Base-by-base conservation (phyloP, 306 rosid genomes). In the Prunus mume region DNA sequence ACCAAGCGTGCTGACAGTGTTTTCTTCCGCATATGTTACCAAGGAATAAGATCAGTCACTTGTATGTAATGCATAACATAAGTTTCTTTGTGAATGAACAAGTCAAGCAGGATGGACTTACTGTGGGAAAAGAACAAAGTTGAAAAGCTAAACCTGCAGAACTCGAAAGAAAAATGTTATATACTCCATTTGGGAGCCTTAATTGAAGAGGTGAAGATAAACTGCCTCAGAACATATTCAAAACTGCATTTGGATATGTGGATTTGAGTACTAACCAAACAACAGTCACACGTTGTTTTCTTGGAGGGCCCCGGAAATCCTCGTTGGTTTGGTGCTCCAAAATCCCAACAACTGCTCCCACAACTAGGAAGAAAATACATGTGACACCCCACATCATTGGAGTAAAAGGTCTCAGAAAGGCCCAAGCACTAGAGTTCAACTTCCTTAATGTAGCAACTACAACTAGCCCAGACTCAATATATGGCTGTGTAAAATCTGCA, bases 271-370 rank as follows among this genome's bases (percentile, higher is more conserved):
- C 78, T 58, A 45, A 77, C 85, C 81, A 76, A 24, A 76, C n/a
- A 62, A 76, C 72, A 5, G 81, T 5, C 38, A 66, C 74, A 34
- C 75, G 34, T 86, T 91, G 97, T 73, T 74, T 85, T 75, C 76
- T 88, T 1, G 94, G 93, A 71, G 89, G 87, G 66, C 97, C 97
- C 34, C 90, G 80, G 62, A 91, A 91, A 2, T 91, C 97, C 69
- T 88, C 90, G 34, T 91, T 91, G 25, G 81, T 83, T 70, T 90
- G 82, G 67, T 85, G 92, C 90, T 91, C 94, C 92, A 91, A 82
- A 76, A 89, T 80, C 97, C 97, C 88, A 69, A 91, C 82, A 68
- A 80, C 91, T 28, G 82, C 85, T 83, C 97, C 97, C 25, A 89
- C 87, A 64, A 87, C 65, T 45, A 91, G 87, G 86, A 89, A 88